Conservation (phyloP, 495 filamentous ascomycete genomes). For the Trichoderma orchidacearum region DNA sequence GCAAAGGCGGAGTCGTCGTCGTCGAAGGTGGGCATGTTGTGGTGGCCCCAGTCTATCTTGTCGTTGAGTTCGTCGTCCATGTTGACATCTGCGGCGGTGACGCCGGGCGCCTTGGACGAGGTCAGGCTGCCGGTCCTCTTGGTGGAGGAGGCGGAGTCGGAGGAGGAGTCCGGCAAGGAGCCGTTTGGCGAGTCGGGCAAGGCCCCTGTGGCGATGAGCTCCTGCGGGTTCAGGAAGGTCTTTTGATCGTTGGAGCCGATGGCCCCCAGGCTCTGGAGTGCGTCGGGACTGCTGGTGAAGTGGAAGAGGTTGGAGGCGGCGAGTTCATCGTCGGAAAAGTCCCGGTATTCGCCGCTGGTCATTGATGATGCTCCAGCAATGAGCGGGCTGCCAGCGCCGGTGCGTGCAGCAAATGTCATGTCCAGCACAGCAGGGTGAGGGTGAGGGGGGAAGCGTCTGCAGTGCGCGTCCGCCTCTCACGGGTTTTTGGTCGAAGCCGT, state of each 20-base stretch:
- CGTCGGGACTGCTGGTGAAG: background rate
- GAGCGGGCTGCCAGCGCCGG: conserved; percentile 11
- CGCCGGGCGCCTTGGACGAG: conserved; percentile 6
- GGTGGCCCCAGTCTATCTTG: background rate
- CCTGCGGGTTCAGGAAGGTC: conserved; percentile 9
- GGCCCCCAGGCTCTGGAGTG: background rate
- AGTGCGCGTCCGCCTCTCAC: background rate
- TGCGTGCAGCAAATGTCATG: conserved; percentile 10
- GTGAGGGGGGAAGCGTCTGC: too few species aligned
- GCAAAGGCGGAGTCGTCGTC: background rate
- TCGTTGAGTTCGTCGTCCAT: background rate
- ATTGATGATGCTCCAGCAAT: conserved; percentile 17
- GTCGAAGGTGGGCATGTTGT: background rate
- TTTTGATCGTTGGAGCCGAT: background rate
- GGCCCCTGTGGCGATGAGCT: conserved; percentile 11
- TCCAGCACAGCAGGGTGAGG: too few species aligned
- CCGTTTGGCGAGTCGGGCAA: conserved; percentile 24
- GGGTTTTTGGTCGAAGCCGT: background rate
- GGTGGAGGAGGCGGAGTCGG: conserved; percentile 9
- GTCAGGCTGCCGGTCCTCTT: conserved; percentile 6
- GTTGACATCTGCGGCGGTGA: background rate
- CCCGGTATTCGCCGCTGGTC: conserved; percentile 9
- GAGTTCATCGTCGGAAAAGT: conserved; percentile 3
- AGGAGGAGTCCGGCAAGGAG: conserved; percentile 32
- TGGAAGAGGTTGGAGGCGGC: conserved; percentile 4